Evolutionary conservation across 768 basidiomycete genomes (phyloP), one percentile per base, ranked within the genome.

Genomic region (Trametes gibbosa): DNA sequence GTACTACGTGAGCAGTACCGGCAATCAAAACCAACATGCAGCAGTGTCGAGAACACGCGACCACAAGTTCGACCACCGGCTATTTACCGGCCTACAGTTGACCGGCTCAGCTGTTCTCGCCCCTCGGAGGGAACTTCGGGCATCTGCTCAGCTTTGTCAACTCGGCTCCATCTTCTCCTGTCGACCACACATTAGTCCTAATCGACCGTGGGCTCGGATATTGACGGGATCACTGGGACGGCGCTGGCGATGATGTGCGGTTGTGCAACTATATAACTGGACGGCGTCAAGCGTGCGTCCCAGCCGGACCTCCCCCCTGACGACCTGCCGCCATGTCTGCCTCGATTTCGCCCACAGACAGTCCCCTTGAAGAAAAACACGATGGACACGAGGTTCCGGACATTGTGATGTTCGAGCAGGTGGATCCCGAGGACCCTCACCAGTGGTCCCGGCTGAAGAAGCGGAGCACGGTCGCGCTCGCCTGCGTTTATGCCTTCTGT

Each of bases 381-480:
- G 16, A 39, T 23, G 8, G 35, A 23, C n/a, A 1, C 25, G 27
- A 7, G 21, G 50, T n/a, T 7, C 41, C 50, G 3, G 58, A 41
- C 5, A n/a, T 41, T n/a, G 40, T 41, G 12, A n/a, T 41, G 13
- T 41, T 41, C 40, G 40, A 32, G 9, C 35, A 32, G 21, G 37
- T 45, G 9, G 65, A 66, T 47, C 65, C 63, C 9, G 60, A 62
- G 13, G 63, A 66, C 27, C 63, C 62, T 2, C 52, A 61, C 35
- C 63, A 65, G 50, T 67, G 66, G 66, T 35, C 62, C 13, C 25
- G 19, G 13, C 32, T 49, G 54, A 53, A 51, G 46, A 67, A 67
- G 40, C 24, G 42, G 1, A 17, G 46, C 14, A 51, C 46, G 1
- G 39, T 60, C 14, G 24, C 37, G 0, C 45, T 45, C 19, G 17